Conservation (phyloP, 768 basidiomycete genomes). For the Melanogaster broomeanus region DNA sequence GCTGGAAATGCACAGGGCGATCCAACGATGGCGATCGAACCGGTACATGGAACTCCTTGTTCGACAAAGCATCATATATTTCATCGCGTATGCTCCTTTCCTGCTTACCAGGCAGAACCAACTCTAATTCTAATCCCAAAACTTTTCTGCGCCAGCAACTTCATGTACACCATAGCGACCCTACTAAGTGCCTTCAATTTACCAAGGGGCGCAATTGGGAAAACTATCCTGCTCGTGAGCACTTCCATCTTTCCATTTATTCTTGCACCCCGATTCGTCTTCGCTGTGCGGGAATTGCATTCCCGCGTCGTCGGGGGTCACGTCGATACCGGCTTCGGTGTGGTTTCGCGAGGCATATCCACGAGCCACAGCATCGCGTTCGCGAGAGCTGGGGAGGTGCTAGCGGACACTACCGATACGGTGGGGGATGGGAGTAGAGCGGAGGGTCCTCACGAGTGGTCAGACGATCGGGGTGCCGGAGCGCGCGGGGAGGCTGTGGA, state of each 20-base stretch:
- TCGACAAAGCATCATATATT: slow-evolving; percentile 18
- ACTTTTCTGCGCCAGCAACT: too few relatives aligned
- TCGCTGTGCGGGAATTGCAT: slow-evolving; percentile 15
- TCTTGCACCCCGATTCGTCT: slow-evolving; percentile 19
- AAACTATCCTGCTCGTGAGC: neutral
- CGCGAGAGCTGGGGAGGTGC: neutral
- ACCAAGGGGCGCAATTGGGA: too few relatives aligned
- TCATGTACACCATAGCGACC: too few relatives aligned
- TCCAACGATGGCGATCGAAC: slow-evolving; percentile 10
- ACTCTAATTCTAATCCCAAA: too few relatives aligned
- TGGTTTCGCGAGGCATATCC: neutral
- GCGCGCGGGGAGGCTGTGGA: too few relatives aligned
- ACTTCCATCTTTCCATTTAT: slow-evolving; percentile 1
- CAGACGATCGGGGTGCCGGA: too few relatives aligned
- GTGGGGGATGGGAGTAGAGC: too few relatives aligned
- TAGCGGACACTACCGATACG: too few relatives aligned
- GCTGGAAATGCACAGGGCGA: slow-evolving; percentile 9
- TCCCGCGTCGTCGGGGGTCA: neutral
- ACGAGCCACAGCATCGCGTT: too few relatives aligned
- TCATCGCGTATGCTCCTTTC: slow-evolving; percentile 10
- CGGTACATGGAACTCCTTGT: slow-evolving; percentile 13
- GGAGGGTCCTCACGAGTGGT: too few relatives aligned
- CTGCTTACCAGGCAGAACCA: neutral
- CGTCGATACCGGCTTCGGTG: slow-evolving; percentile 9
- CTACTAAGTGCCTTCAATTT: too few relatives aligned